Conservation (phyloP, 768 basidiomycete genomes). For the Rubroboletus satanas region DNA sequence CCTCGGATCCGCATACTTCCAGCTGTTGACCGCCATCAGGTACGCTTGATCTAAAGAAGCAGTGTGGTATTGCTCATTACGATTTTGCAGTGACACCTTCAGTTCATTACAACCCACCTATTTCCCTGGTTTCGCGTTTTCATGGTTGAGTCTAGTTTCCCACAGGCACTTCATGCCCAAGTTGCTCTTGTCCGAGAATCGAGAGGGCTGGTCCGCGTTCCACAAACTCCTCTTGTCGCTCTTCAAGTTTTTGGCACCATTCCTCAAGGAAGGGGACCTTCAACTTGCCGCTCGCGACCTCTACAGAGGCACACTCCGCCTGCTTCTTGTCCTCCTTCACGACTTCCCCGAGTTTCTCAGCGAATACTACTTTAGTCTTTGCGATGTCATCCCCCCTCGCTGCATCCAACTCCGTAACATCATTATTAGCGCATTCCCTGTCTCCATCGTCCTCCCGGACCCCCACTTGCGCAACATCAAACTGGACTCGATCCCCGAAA, state of each 20-base stretch:
- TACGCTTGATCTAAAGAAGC: constrained; percentile 27
- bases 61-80: not conserved
- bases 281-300: constrained; percentile 78
- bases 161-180: constrained; percentile 98
- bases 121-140: constrained; percentile 98
- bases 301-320: constrained; percentile 84
- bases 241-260: constrained; percentile 91
- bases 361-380: constrained; percentile 94
- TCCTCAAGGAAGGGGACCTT: constrained; percentile 80
- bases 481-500: constrained; percentile 78
- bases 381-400: constrained; percentile 86
- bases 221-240: constrained; percentile 91
- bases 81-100: constrained; percentile 72
- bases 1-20: constrained; percentile 87
- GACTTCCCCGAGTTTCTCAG: constrained; percentile 98
- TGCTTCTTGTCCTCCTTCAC: constrained; percentile 92
- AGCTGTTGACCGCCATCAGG: constrained; percentile 84
- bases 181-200: constrained; percentile 78
- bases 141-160: constrained; percentile 95
- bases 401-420: constrained; percentile 97
- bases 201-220: constrained; percentile 97
- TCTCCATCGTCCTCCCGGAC: constrained; percentile 75
- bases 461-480: constrained; percentile 74
- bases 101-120: constrained; percentile 94
- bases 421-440: constrained; percentile 93